These are phyloP conservation scores for Trametes meyenii DNA, from an alignment of 768 basidiomycete genomes.

Conservation along the genomic window DNA sequence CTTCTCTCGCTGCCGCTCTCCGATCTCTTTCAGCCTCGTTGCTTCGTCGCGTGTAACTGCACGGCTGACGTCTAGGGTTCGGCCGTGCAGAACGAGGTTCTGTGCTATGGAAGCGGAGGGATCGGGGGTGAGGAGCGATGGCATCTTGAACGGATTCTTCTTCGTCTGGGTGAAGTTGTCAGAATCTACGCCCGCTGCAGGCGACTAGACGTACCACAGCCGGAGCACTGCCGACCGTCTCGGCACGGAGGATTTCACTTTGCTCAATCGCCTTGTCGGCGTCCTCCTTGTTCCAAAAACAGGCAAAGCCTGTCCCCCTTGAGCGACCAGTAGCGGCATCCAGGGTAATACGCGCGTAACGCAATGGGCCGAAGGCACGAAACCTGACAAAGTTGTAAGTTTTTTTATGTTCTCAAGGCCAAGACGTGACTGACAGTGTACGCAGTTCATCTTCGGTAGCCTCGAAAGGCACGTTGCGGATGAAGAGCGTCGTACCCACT, in stretches of 20 bases:
- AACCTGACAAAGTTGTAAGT: constrained; percentile 56
- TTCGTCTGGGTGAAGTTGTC: constrained; percentile 44
- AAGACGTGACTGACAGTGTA: constrained; percentile 58
- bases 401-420: background rate
- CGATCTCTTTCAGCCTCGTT: constrained; percentile 83
- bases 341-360: constrained; percentile 90
- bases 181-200: background rate
- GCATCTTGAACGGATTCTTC: constrained; percentile 85
- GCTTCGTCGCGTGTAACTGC: constrained; percentile 93
- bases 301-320: constrained; percentile 94
- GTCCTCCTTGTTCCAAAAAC: constrained; percentile 93
- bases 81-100: constrained; percentile 85
- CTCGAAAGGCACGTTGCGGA: constrained; percentile 90
- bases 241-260: constrained; percentile 68
- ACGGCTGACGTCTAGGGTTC: constrained; percentile 86
- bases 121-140: constrained; percentile 92
- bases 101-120: constrained; percentile 84
- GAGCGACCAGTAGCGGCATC: constrained; percentile 84
- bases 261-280: constrained; percentile 85
- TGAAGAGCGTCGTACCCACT: constrained; percentile 88
- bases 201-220: constrained; percentile 26
- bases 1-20: constrained; percentile 83
- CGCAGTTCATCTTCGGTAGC: constrained; percentile 93
- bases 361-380: constrained; percentile 87
- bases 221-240: constrained; percentile 54